Evolutionary conservation across 208 protist genomes (phyloP).

Genomic region (Tritrichomonas musculus): DNA sequence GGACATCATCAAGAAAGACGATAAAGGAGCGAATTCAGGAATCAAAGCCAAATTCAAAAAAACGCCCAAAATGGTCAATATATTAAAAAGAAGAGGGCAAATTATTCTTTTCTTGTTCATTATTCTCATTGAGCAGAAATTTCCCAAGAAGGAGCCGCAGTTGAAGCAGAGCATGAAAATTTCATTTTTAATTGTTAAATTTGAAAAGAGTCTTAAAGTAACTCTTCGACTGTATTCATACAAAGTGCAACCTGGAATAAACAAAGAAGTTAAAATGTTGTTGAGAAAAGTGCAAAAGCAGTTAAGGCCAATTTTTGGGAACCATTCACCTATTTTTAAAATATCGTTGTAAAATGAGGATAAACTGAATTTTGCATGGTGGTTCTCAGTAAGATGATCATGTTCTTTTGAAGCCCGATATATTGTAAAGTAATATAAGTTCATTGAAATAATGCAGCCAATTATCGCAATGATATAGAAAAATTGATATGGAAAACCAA

Average conservation of each 20-base stretch:
- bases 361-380: background rate
- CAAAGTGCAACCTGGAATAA: background rate
- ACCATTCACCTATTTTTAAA: background rate
- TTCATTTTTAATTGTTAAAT: background rate
- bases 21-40: conserved; percentile 5
- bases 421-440: background rate
- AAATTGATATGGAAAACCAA: background rate
- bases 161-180: background rate
- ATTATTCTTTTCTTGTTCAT: conserved; percentile 16
- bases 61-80: background rate
- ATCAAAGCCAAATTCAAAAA: background rate
- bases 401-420: background rate
- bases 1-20: background rate
- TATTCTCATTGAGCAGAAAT: background rate
- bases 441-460: background rate
- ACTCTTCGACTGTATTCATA: background rate
- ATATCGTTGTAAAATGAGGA: background rate
- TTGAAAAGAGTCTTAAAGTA: background rate
- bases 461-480: background rate
- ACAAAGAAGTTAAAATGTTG: background rate
- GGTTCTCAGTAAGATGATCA: background rate
- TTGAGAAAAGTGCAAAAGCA: background rate
- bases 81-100: background rate
- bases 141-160: background rate
- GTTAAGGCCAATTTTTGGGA: background rate